Evolutionary conservation across 257 asterid species (phyloP).

Genomic region (Solanum dulcamara): DNA sequence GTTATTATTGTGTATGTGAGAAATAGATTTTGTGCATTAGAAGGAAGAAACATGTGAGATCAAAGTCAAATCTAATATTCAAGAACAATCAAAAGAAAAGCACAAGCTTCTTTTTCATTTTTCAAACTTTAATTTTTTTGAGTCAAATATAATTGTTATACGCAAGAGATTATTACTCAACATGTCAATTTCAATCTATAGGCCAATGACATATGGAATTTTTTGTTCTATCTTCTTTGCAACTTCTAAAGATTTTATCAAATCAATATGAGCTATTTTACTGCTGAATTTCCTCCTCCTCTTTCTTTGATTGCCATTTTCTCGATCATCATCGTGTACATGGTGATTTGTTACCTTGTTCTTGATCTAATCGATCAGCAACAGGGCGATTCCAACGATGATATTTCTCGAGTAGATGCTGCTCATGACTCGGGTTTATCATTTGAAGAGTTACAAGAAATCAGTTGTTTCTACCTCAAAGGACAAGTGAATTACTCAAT

Average conservation of each 20-base stretch:
- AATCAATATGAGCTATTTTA: constrained; percentile 8
- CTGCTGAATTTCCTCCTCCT: constrained; percentile 34
- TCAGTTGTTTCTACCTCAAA: constrained; percentile 22
- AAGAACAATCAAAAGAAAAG: neutral
- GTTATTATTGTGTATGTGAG: fast-evolving
- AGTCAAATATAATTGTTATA: neutral
- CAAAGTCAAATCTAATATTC: neutral
- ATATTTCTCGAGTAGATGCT: neutral
- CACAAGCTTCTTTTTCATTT: neutral
- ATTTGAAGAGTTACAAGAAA: constrained; percentile 32
- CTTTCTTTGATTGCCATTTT: constrained; percentile 33
- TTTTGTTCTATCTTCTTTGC: neutral
- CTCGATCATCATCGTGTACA: constrained; percentile 25
- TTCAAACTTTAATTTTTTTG: neutral
- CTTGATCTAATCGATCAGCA: constrained; percentile 28
- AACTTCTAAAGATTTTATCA: neutral
- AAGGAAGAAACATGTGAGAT: neutral
- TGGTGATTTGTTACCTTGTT: constrained; percentile 31
- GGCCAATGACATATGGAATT: neutral
- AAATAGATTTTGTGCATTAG: neutral
- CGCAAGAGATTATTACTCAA: neutral
- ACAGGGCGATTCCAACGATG: neutral
- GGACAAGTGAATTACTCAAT: constrained; percentile 6
- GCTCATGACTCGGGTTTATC: constrained; percentile 19
- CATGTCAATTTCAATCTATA: neutral